phyloP scores from a whole-genome alignment of 352 stramenopile genomes.

The Blastocystis sp. region DNA sequence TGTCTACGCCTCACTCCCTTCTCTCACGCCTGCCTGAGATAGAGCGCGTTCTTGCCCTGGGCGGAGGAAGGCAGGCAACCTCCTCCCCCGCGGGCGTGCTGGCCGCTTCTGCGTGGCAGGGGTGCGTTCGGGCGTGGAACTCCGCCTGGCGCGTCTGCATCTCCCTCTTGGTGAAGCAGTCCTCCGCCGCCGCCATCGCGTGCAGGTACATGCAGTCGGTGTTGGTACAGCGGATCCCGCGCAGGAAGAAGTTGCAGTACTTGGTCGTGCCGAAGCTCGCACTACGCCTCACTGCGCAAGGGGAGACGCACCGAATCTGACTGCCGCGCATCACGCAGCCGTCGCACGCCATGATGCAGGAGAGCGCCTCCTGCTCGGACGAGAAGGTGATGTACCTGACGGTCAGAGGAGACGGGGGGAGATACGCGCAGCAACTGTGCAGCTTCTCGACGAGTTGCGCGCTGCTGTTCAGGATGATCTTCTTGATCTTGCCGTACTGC shows the following conservation, averaged over 20 bases:
- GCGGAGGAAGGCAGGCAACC: neutral
- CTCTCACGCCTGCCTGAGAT: neutral
- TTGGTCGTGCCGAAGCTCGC: slow-evolving; percentile 90
- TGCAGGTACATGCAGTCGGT: slow-evolving; percentile 89
- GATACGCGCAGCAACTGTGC: slow-evolving; percentile 21
- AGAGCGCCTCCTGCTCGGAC: neutral
- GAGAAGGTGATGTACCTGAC: slow-evolving; percentile 44
- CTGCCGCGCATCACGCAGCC: neutral
- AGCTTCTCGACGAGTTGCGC: neutral
- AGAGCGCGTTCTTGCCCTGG: neutral
- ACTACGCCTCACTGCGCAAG: slow-evolving; percentile 70
- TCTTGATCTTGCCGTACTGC: slow-evolving; percentile 88
- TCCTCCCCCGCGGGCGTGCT: neutral
- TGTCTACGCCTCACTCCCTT: neutral
- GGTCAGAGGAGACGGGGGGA: neutral
- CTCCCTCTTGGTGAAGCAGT: slow-evolving; percentile 91
- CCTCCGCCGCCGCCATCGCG: slow-evolving; percentile 83
- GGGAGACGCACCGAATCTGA: neutral
- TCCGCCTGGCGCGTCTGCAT: slow-evolving; percentile 74
- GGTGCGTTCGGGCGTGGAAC: slow-evolving; percentile 42
- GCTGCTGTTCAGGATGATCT: slow-evolving; percentile 83
- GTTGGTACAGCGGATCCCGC: slow-evolving; percentile 86
- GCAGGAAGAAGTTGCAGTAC: slow-evolving; percentile 90
- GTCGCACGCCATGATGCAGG: slow-evolving; percentile 29
- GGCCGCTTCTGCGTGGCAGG: neutral